A percentile compares a stretch with the other conserved stretches of the same genome.
These are phyloP conservation scores for Claviceps humidiphila DNA, from an alignment of 2,329 filamentous ascomycete genomes.

Conservation along the genomic window DNA sequence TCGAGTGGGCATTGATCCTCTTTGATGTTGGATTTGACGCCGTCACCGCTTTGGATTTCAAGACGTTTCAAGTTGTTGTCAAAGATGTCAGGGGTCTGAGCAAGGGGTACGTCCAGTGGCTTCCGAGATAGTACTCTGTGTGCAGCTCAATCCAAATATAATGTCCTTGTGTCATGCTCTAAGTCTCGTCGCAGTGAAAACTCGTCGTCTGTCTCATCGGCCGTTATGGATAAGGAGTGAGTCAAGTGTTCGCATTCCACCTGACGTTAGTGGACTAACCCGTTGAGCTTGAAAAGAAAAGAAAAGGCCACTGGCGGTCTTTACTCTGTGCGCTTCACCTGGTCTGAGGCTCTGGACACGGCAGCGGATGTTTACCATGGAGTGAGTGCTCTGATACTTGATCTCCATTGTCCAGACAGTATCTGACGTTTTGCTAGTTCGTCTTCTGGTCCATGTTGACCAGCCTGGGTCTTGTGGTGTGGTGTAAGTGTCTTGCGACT, in stretches of 20 bases:
- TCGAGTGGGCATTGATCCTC: slow-evolving; percentile 90
- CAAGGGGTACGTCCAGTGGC: slow-evolving; percentile 97
- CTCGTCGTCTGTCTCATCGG: slow-evolving; percentile 31
- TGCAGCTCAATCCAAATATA: slow-evolving; percentile 18
- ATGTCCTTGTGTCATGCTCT: slow-evolving; percentile 19
- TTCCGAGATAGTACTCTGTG: slow-evolving; percentile 61
- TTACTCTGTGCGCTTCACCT: slow-evolving; percentile 59
- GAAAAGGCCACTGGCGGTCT: slow-evolving; percentile 58
- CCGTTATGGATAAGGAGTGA: slow-evolving; percentile 61
- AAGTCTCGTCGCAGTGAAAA: slow-evolving; percentile 34
- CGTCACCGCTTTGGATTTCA: slow-evolving; percentile 84
- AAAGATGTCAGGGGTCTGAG: slow-evolving; percentile 80
- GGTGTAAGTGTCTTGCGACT: slow-evolving; percentile 53
- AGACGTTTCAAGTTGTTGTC: slow-evolving; percentile 73
- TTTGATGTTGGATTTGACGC: slow-evolving; percentile 96
- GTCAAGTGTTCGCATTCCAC: slow-evolving; percentile 17
- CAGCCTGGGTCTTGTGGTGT: slow-evolving; percentile 75
- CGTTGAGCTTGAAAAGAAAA: slow-evolving; percentile 40
- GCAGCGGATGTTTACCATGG: slow-evolving; percentile 85
- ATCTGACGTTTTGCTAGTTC: slow-evolving; percentile 41
- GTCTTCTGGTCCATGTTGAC: slow-evolving; percentile 94
- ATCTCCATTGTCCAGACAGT: background rate
- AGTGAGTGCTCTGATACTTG: slow-evolving; percentile 34
- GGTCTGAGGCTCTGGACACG: slow-evolving; percentile 63
- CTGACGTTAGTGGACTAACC: background rate